These are phyloP conservation scores for Neurospora terricola DNA, from an alignment of 495 filamentous ascomycete species.

Conservation along the genomic window DNA sequence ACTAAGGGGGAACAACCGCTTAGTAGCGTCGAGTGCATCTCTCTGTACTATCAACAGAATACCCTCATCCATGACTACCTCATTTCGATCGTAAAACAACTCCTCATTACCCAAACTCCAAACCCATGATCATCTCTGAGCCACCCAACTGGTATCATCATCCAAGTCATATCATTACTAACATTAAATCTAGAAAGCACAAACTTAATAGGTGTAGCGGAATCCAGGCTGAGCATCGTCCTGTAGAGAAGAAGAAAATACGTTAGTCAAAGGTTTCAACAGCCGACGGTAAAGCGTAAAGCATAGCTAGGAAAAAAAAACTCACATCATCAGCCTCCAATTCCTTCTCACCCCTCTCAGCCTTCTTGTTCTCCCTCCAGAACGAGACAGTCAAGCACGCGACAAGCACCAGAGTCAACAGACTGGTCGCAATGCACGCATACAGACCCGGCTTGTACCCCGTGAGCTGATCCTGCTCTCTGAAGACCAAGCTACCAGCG, in stretches of 20 bases:
- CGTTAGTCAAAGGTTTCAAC: background rate
- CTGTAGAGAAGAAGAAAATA: constrained; percentile 18
- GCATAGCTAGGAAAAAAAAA: background rate
- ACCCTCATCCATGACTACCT: background rate
- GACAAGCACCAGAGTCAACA: constrained; percentile 29
- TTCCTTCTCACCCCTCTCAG: constrained; percentile 34
- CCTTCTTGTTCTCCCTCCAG: constrained; percentile 28
- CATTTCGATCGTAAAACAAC: background rate
- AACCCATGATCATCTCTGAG: background rate
- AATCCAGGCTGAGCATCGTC: constrained; percentile 33
- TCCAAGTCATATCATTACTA: background rate
- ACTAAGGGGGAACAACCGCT: background rate
- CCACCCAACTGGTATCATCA: background rate
- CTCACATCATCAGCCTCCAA: constrained; percentile 34
- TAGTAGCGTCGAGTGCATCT: background rate
- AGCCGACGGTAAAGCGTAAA: constrained; percentile 1
- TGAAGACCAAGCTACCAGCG: constrained; percentile 47
- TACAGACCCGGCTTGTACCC: constrained; percentile 35
- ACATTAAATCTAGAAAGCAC: background rate
- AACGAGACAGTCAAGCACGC: constrained; percentile 19
- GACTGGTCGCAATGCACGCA: constrained; percentile 31
- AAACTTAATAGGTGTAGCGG: constrained; percentile 37
- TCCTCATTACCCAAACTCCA: background rate
- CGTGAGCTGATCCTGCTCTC: constrained; percentile 21
- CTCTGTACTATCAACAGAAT: background rate